Evolutionary conservation across 2,329 filamentous ascomycete species (phyloP).

Genomic region (Chaetomiaceae sp.): DNA sequence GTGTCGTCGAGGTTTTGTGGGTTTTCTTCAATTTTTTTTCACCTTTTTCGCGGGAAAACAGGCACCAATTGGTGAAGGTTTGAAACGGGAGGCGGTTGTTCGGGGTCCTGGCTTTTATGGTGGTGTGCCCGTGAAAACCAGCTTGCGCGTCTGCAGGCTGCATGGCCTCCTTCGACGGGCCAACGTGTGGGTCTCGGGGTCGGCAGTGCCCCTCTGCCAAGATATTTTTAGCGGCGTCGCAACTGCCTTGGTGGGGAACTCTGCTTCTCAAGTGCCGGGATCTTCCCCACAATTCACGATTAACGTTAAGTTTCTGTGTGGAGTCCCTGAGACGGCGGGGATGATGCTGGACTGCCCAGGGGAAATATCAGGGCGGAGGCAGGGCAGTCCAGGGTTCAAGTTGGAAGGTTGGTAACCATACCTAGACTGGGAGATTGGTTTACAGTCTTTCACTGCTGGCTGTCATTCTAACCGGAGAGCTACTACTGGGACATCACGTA

Average conservation of each 20-base stretch:
- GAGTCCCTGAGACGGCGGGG: background rate
- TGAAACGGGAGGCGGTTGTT: background rate
- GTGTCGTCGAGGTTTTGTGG: too few species aligned
- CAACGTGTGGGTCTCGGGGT: background rate
- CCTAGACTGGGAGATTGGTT: too few species aligned
- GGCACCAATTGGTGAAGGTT: background rate
- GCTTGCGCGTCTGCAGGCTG: too few species aligned
- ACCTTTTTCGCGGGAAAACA: background rate
- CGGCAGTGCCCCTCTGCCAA: background rate
- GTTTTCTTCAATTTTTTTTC: too few species aligned
- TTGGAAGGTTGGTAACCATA: too few species aligned
- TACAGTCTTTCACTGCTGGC: too few species aligned
- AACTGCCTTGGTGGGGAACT: background rate
- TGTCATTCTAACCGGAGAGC: background rate
- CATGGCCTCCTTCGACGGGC: background rate
- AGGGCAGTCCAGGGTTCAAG: too few species aligned
- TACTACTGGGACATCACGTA: too few species aligned
- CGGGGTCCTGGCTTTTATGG: background rate
- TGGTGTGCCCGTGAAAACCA: background rate
- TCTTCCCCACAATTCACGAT: background rate
- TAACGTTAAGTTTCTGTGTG: background rate
- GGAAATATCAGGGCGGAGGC: too few species aligned
- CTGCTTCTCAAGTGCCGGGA: slow-evolving; percentile 2
- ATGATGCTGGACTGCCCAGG: background rate
- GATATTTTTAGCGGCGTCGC: slow-evolving; percentile 12